These are phyloP conservation scores for Abrus pulchellus DNA, from an alignment of 306 rosid species.

Conservation along the genomic window DNA sequence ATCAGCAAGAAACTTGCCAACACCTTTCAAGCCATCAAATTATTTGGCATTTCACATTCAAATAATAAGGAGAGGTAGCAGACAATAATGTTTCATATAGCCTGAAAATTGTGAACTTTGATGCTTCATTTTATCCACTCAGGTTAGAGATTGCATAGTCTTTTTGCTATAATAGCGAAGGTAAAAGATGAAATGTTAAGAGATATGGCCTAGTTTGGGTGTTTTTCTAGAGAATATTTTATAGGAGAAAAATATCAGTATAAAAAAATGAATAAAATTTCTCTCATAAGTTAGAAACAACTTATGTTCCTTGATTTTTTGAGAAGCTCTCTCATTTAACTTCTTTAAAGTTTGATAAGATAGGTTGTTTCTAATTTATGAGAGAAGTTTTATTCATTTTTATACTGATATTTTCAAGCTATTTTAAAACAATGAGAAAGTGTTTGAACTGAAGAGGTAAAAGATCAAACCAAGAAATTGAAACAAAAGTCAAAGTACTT, in stretches of 20 bases:
- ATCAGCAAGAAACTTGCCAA: conserved; percentile 20
- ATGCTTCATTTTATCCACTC: conserved; percentile 23
- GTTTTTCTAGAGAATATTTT: too few species aligned
- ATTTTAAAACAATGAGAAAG: neutral
- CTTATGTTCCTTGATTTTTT: too few species aligned
- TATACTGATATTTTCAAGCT: neutral
- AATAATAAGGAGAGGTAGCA: conserved; percentile 22
- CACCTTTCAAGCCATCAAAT: conserved; percentile 25
- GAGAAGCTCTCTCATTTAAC: too few species aligned
- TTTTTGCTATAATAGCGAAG: conserved; percentile 27
- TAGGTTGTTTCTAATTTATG: too few species aligned
- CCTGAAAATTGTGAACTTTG: conserved; percentile 6
- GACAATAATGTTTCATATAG: conserved; percentile 8
- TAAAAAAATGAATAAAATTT: too few species aligned
- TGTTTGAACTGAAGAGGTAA: too few species aligned
- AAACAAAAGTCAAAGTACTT: neutral
- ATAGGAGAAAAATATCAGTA: too few species aligned
- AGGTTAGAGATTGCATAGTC: conserved; percentile 26
- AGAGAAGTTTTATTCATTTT: too few species aligned
- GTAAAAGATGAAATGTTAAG: conserved; percentile 18
- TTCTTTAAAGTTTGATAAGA: too few species aligned
- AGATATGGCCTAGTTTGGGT: too few species aligned
- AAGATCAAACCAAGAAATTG: neutral
- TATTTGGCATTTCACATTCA: conserved; percentile 31
- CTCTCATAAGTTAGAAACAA: too few species aligned